These are phyloP conservation scores for Escovopsis sp. DNA, from an alignment of 2,329 filamentous ascomycete species.

Conservation along the genomic window DNA sequence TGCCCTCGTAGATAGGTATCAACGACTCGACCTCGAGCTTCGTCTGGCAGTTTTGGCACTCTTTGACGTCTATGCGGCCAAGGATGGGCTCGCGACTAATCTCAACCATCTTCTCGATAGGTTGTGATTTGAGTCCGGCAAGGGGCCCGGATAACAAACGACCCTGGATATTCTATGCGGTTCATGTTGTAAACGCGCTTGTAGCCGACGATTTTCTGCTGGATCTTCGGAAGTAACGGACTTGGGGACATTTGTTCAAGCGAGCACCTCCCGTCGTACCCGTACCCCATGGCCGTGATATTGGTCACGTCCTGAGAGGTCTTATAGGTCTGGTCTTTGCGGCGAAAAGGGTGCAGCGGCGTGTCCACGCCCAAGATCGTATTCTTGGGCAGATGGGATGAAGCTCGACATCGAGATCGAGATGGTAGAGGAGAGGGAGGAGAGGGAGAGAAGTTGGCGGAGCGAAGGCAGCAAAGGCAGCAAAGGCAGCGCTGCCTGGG, in stretches of 20 bases:
- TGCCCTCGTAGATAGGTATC: constrained; percentile 2
- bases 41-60: constrained; percentile 13
- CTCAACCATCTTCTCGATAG: background rate
- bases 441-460: background rate
- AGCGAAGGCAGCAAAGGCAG: background rate
- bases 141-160: constrained; percentile 11
- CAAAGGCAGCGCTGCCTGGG: background rate
- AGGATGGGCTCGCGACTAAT: constrained; percentile 10
- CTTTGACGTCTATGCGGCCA: constrained; percentile 11
- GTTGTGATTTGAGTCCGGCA: constrained; percentile 3
- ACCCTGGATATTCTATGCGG: constrained; percentile 10
- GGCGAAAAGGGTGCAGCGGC: constrained; percentile 7
- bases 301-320: constrained; percentile 1
- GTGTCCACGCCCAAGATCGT: constrained; percentile 5
- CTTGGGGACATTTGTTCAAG: no score
- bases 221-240: background rate
- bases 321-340: background rate
- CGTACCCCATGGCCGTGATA: constrained; percentile 8
- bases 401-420: no score
- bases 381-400: no score
- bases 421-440: no score
- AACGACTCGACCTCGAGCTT: constrained; percentile 8
- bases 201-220: constrained; percentile 3
- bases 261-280: constrained; percentile 2
- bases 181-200: constrained; percentile 5